Conservation (phyloP, 2,329 filamentous ascomycete species). For the Tolypocladium ovalisporum region DNA sequence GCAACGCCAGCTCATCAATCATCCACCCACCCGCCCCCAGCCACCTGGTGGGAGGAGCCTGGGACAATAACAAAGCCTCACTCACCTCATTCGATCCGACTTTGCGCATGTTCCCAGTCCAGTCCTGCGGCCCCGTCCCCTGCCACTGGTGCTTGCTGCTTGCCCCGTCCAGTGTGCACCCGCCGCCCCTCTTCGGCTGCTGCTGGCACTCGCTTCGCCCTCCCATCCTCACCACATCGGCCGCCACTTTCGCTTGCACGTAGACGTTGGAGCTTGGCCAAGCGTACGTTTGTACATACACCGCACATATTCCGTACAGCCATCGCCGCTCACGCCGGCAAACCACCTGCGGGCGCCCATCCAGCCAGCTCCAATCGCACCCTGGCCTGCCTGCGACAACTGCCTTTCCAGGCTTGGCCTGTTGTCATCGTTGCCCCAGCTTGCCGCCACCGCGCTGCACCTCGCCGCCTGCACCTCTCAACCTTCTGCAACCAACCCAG, state of each 20-base stretch:
- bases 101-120: neutral
- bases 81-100: neutral
- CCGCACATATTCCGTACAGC: neutral
- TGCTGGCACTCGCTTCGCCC: neutral
- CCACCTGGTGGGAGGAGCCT: neutral
- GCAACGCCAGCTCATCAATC: slow-evolving; percentile 29
- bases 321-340: neutral
- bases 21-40: slow-evolving; percentile 7
- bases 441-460: neutral
- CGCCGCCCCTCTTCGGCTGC: neutral
- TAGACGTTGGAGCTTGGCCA: neutral
- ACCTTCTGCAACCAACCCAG: neutral
- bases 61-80: neutral
- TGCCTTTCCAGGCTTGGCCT: neutral
- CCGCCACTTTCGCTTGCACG: neutral
- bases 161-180: neutral
- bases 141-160: neutral
- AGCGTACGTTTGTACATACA: neutral
- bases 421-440: neutral
- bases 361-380: neutral
- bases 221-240: neutral
- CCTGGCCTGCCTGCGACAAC: neutral
- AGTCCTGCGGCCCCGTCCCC: neutral
- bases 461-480: neutral
- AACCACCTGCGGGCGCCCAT: neutral